Base-by-base conservation (phyloP, 257 asterid genomes). In the Ophiorrhiza pumila region DNA sequence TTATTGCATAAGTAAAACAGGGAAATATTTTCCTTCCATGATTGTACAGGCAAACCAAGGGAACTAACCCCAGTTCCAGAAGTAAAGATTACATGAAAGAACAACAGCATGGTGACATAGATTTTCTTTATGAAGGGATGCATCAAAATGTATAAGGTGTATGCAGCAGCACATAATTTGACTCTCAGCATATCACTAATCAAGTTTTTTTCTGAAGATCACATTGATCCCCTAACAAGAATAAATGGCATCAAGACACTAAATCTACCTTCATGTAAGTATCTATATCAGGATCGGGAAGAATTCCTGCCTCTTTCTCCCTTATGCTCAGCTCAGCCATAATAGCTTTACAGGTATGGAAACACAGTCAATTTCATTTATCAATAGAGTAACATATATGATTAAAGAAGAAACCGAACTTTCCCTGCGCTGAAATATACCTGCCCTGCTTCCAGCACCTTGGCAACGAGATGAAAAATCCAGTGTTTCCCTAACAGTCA, bases 221-320 rank as follows among this genome's bases (percentile, higher is more conserved):
- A 5, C 23, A 53, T 7, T 53, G 0, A 50, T 50, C 31, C 4
- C 58, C 58, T 5, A 53, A 53, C 59, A 53, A 55, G 25, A 55
- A 2, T 2, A 55, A 55, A 23, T 7, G n/a, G 15, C 57, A 50
- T 22, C 45, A 17, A 34, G 46, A 17, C 34, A 23, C 35, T 46
- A 53, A 74, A 74, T 58, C 7, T 79, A 89, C 95, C 94, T 88
- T 88, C 94, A 88, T 88, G 78, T 84, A 88, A 75, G 87, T 80
- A 71, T 88, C 95, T 72, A 87, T 77, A 72, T 87, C 89, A 29
- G 88, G 90, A 75, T 89, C 92, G n/a, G 95, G 95, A 78, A 87
- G 81, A 74, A 86, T 78, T 49, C 85, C 88, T 61, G 87, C 91
- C 75, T 86, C 87, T 80, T 88, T 88, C 76, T 87, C 92, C 81